Percentiles rank a stretch among this genome's conserved stretches.
Evolutionary conservation across 1,284 basidiomycete genomes (phyloP).

Genomic region (Moesziomyces globuligerus): DNA sequence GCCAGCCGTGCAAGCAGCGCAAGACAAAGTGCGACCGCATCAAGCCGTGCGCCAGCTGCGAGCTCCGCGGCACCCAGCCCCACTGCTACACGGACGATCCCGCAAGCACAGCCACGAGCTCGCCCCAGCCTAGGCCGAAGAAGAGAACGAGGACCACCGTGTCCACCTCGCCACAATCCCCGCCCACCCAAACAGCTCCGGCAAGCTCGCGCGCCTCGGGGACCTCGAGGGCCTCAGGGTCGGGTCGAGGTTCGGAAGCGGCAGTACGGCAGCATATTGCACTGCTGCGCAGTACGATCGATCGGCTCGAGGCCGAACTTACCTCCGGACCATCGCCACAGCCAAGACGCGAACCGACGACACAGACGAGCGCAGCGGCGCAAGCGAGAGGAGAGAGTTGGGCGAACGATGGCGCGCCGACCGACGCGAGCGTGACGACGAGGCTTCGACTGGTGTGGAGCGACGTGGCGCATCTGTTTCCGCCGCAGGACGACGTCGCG

Average conservation of each 20-base stretch:
- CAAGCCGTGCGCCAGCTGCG: conserved; percentile 38
- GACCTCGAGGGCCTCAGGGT: too few relatives aligned
- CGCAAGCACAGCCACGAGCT: not conserved
- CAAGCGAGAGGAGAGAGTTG: not conserved
- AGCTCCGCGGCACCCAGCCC: conserved; percentile 27
- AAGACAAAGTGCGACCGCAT: conserved; percentile 51
- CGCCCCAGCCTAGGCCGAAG: conserved; percentile 1
- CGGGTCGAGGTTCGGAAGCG: too few relatives aligned
- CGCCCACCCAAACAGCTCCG: not conserved
- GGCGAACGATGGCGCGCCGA: not conserved
- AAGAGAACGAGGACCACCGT: conserved; percentile 9
- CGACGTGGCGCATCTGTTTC: conserved; percentile 29
- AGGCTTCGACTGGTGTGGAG: conserved; percentile 14
- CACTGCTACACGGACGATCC: conserved; percentile 22
- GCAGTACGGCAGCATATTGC: conserved; percentile 26
- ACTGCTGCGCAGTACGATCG: conserved; percentile 12
- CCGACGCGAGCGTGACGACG: conserved; percentile 5
- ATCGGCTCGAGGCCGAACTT: conserved; percentile 17
- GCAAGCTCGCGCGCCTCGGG: not conserved
- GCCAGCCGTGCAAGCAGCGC: conserved; percentile 45
- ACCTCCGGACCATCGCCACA: not conserved
- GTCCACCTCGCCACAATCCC: too few relatives aligned
- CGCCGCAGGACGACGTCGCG: conserved; percentile 26
- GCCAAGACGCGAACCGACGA: too few relatives aligned
- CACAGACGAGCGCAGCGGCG: not conserved